Base-by-base conservation (phyloP, 1,284 basidiomycete species). In the Trametes polyzona region DNA sequence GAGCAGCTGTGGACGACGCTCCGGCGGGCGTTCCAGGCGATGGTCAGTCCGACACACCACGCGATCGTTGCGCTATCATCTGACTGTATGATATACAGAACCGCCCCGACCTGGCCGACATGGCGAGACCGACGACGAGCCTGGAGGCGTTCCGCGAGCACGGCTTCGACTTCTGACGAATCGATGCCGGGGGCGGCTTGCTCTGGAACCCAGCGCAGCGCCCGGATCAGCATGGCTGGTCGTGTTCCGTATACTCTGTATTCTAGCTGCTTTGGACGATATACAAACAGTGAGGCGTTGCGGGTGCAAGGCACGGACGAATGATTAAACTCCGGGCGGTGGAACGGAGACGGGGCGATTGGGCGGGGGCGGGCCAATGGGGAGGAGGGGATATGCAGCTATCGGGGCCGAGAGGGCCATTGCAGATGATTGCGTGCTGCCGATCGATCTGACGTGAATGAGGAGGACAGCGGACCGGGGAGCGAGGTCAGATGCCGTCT, bases 1-100 rank as follows among this genome's bases (percentile, higher is more conserved):
- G 86, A 90, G 59, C 90, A 93, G 62, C 78, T 99, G 26, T 98
- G 96, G 96, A 83, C 84, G 57, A 98, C 96, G n/a, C 81, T 99
- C 26, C 83, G 93, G 56, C 83, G 96, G 40, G 87, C 93, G 17
- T 84, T 97, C 63, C 69, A 88, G 44, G 81, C 87, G 33, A 90
- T 97, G 92, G 93, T 92, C 63, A 63, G 82, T 74, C 21, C 17
- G 19, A 50, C 47, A 12, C n/a, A 43, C 48, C 33, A 47, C 23
- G 62, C 37, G 44, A 52, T 36, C 43, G 29, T 9, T 49, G 33
- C 35, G 40, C 10, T 21, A 55, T 55, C 53, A 55, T 55, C 53
- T 55, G 53, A 55, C 53, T 54, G 53, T 40, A 42, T 47, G 29
- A 35, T 47, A 26, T 41, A 39, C 67, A 88, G 87, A 76, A 87